These are phyloP conservation scores for Yamadazyma nakazawae DNA, from an alignment of 805 yeast genomes.

Conservation along the genomic window DNA sequence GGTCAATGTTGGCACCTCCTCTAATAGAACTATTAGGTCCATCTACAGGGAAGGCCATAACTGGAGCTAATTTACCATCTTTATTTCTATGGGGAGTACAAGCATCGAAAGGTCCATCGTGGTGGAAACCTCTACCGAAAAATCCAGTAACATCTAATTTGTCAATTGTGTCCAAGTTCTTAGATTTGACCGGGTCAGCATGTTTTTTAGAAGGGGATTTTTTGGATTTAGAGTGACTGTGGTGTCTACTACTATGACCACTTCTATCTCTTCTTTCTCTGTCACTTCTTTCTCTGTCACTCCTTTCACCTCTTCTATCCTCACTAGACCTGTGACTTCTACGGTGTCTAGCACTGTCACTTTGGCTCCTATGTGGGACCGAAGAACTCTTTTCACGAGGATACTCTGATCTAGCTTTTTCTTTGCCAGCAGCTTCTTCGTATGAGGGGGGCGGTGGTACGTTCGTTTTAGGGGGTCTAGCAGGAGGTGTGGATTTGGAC, in stretches of 20 bases:
- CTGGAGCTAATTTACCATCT: slow-evolving; percentile 75
- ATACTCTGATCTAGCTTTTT: slow-evolving; percentile 40
- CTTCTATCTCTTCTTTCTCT: slow-evolving; percentile 17
- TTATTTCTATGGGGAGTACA: slow-evolving; percentile 95
- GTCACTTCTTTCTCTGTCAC: slow-evolving; percentile 15
- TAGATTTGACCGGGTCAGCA: slow-evolving; percentile 50
- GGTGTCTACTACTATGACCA: slow-evolving; percentile 10
- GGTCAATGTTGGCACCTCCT: slow-evolving; percentile 55
- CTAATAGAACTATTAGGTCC: slow-evolving; percentile 88
- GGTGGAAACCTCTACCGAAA: slow-evolving; percentile 93
- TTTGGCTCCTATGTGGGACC: slow-evolving; percentile 17
- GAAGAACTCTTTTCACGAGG: slow-evolving; percentile 48
- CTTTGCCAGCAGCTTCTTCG: slow-evolving; percentile 63
- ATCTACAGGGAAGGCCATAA: slow-evolving; percentile 90
- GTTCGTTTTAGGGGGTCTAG: slow-evolving; percentile 30
- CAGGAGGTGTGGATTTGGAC: slow-evolving; percentile 15
- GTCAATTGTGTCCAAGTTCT: slow-evolving; percentile 89
- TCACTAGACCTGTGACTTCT: slow-evolving; percentile 13
- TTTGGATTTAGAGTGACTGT: neutral
- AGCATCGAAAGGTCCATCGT: slow-evolving; percentile 99
- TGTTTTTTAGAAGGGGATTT: slow-evolving; percentile 36
- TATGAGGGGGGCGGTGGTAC: slow-evolving; percentile 59
- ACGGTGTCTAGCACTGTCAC: slow-evolving; percentile 11
- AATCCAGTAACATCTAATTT: slow-evolving; percentile 93
- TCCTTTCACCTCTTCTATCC: slow-evolving; percentile 14